Conservation (phyloP, 352 stramenopile species). For the Globisporangium mamillatum region DNA sequence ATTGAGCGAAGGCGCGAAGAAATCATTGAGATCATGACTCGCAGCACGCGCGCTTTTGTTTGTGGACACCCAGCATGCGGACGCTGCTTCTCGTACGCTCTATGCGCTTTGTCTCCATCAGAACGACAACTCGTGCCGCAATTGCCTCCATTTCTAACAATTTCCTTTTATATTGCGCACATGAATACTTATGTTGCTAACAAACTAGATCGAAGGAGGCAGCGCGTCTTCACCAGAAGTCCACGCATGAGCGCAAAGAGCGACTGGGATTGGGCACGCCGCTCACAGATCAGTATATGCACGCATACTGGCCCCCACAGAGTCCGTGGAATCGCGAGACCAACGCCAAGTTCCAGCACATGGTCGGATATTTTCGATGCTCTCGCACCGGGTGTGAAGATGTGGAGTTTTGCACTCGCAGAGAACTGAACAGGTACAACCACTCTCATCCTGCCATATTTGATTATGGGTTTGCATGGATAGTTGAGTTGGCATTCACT, state of each 20-base stretch:
- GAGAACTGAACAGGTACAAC: constrained; percentile 33
- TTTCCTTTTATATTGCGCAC: background rate
- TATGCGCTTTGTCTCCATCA: background rate
- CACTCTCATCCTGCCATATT: background rate
- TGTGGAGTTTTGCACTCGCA: constrained; percentile 39
- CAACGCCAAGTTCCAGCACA: constrained; percentile 22
- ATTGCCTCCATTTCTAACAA: background rate
- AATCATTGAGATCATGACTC: constrained; percentile 47
- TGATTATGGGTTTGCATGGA: background rate
- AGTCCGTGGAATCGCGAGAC: constrained; percentile 42
- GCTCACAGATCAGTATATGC: constrained; percentile 52
- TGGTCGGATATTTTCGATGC: constrained; percentile 53
- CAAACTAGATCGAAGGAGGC: constrained; percentile 40
- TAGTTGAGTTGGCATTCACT: background rate
- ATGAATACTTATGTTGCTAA: background rate
- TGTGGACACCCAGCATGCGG: constrained; percentile 54
- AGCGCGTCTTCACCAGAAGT: constrained; percentile 44
- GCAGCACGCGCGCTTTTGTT: constrained; percentile 42
- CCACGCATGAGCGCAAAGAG: constrained; percentile 34
- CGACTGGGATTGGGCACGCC: constrained; percentile 37
- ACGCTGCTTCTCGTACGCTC: constrained; percentile 51
- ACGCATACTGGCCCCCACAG: constrained; percentile 51
- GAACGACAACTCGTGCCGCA: background rate
- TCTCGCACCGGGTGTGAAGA: constrained; percentile 27
- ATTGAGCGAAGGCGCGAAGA: constrained; percentile 37